phyloP scores from a whole-genome alignment of 345 rosid species.

The Bruguiera sexangula region DNA sequence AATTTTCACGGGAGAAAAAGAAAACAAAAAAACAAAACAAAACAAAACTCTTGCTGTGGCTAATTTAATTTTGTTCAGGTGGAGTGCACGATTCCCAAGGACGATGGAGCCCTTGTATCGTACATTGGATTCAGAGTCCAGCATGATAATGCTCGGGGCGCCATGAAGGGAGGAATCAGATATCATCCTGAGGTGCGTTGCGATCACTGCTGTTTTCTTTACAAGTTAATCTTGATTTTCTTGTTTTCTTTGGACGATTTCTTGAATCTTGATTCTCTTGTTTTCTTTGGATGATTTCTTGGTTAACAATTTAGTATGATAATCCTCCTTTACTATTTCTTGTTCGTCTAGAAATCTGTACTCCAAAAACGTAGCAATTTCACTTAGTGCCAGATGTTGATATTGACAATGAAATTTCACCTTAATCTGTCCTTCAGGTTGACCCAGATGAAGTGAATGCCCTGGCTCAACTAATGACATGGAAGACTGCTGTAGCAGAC shows the following conservation, averaged over 20 bases:
- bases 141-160: conserved; percentile 97
- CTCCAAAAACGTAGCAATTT: no score
- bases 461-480: conserved; percentile 93
- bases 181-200: conserved; percentile 86
- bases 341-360: no score
- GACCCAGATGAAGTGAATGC: conserved; percentile 98
- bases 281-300: not conserved
- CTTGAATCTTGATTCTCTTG: not conserved
- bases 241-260: not conserved
- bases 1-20: not conserved
- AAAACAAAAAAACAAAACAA: not conserved
- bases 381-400: not conserved
- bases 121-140: conserved; percentile 95
- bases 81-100: conserved; percentile 95
- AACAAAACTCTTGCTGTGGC: not conserved
- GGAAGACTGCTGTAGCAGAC: conserved; percentile 96
- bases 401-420: conserved; percentile 1
- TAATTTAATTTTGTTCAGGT: conserved; percentile 48
- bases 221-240: not conserved
- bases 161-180: conserved; percentile 99
- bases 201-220: not conserved
- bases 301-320: no score
- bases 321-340: no score
- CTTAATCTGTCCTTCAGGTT: conserved; percentile 43
- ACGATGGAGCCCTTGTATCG: conserved; percentile 83